Base-by-base conservation (phyloP, 306 rosid species). In the Quercus bicolor region DNA sequence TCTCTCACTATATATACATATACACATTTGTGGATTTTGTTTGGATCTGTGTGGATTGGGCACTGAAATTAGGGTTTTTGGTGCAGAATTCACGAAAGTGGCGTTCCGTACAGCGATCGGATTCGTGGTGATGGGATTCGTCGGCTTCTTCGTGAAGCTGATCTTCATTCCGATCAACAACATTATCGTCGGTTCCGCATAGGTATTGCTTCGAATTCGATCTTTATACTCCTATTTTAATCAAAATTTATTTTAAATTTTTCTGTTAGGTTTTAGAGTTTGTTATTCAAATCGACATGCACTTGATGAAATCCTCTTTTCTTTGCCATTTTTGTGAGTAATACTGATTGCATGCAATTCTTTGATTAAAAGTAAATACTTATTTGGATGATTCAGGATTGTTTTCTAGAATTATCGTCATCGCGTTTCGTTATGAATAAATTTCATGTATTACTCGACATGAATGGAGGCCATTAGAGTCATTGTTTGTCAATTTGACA, bases 91-190 rank as follows among this genome's bases (percentile, higher is more conserved):
- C 59, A 69, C 81, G 18, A 78, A 78, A 26, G 81, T 78, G 69
- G 81, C 81, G 9, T 19, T 78, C 45, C 81, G 81, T 19, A 78
- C 81, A 24, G 81, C 81, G 55, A 78, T 70, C 28, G 81, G 77
- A 20, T 79, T 79, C 62, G 82, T 79, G 4, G 82, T 79, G 21
- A 79, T 79, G 82, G 82, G 82, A 19, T 79, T 79, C 31, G 82
- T 79, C 40, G 82, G 82, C 3, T 79, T 79, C 60, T 79, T 79
- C 77, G 82, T 79, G 72, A 79, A 79, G 82, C 20, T 79, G 20
- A 79, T 79, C 40, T 79, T 72, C 73, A 79, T 79, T 48, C 82
- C 82, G 34, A 79, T 79, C 71, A 79, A 79, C 72, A 79, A 79
- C 31, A 79, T 79, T 45, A 79, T 79, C 52, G 82, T 79, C 4